Base-by-base conservation (phyloP, 345 rosid genomes). In the Linum tenue region DNA sequence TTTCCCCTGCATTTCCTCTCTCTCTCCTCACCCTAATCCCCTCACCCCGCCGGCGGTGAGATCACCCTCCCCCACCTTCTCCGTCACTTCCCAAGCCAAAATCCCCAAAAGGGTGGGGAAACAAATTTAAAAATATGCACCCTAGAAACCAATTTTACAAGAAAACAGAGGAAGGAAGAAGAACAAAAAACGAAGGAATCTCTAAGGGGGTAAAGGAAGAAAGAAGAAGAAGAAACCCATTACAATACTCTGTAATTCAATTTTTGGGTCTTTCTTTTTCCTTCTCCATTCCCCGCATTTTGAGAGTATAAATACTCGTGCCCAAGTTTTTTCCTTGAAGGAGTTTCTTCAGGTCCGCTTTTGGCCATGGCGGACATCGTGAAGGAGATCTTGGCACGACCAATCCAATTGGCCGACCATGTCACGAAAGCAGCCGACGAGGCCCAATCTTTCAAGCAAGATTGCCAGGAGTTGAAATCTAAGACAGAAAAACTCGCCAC, bases 381-480 rank as follows among this genome's bases (percentile, higher is more conserved):
- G 41, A 60, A 60, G 43, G 63, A 60, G 43, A 60, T 60, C 63
- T 17, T 60, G 44, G 63, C 63, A 6, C 14, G 63, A 42, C 63
- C 63, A 8, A 60, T 60, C 37, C 63, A 60, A 38, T 7, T 60
- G 16, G 63, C 63, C 11, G 63, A 60, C 42, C 63, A 60, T 8
- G 63, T 60, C 17, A 60, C 63, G 17, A 60, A 60, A 37, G 37
- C 63, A 11, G 63, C 63, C 63, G 63, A 60, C 63, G 63, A 60
- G 63, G 63, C 63, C 16, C 63, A 60, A 36, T 60, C 63, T 8
- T 60, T 60, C 63, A 60, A 60, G 9, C 63, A 60, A 60, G 63
- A 60, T 17, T 60, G 63, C 43, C 63, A 60, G 15, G 63, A 60
- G 43, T 12, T 60, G 16, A 60, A 60, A 38, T 36, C 63, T 42